Conservation (phyloP, 2,329 filamentous ascomycete genomes). For the Neoscytalidium dimidiatum region DNA sequence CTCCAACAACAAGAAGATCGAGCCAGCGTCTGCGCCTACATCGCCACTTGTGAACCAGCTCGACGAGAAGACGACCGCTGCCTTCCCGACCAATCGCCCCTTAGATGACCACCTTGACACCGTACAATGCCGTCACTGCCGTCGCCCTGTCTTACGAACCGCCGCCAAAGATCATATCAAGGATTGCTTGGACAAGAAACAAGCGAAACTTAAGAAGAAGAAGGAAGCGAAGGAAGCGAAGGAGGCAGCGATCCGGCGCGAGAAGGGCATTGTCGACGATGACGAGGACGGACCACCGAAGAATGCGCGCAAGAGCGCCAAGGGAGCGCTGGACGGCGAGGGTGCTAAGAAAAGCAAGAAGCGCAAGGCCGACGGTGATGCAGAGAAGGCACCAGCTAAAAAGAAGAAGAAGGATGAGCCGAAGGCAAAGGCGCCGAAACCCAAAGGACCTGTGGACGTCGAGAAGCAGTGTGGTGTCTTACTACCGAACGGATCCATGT, state of each 20-base stretch:
- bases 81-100: conserved; percentile 79
- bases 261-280: conserved; percentile 47
- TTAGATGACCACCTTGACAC: conserved; percentile 78
- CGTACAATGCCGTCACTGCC: conserved; percentile 88
- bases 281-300: conserved; percentile 40
- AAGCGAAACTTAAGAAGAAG: conserved; percentile 61
- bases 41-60: conserved; percentile 58
- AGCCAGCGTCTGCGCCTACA: conserved; percentile 16
- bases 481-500: conserved; percentile 81
- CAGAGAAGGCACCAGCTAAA: conserved; percentile 73
- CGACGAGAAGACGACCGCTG: conserved; percentile 73
- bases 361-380: conserved; percentile 55
- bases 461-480: conserved; percentile 91
- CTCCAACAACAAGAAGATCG: conserved; percentile 17
- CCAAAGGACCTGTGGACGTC: conserved; percentile 90
- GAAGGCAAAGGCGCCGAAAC: conserved; percentile 79
- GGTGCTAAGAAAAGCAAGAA: conserved; percentile 49
- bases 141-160: conserved; percentile 78
- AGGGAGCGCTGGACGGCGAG: conserved; percentile 40
- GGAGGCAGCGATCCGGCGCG: conserved; percentile 51
- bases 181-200: conserved; percentile 81
- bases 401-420: conserved; percentile 96
- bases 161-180: conserved; percentile 79
- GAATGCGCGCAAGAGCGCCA: conserved; percentile 43
- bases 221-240: conserved; percentile 64